Evolutionary conservation across 176 grass and related monocot species (phyloP).

Genomic region (sorghum (Sorghum bicolor)): Sorghum_bicolor_NCBIv3 NC_012870.2:67001-67500

Average conservation of each 20-base stretch:
- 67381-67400: not conserved
- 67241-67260: not conserved
- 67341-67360: not conserved
- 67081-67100: not conserved
- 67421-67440: conserved; percentile 59
- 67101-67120: not conserved
- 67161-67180: not conserved
- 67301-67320: not conserved
- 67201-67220: not conserved
- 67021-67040: not conserved
- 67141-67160: not conserved
- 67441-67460: conserved; percentile 72
- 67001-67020: not conserved
- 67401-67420: conserved; percentile 87
- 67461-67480: conserved; percentile 74
- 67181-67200: not conserved
- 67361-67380: conserved; percentile 9
- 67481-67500: conserved; percentile 53
- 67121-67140: not conserved
- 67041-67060: not conserved
- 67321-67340: not conserved
- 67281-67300: not conserved
- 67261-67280: conserved; percentile 9
- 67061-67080: not conserved
- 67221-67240: not conserved